These are phyloP conservation scores for Sphaerosporella brunnea DNA, from an alignment of 495 filamentous ascomycete genomes.

Conservation along the genomic window DNA sequence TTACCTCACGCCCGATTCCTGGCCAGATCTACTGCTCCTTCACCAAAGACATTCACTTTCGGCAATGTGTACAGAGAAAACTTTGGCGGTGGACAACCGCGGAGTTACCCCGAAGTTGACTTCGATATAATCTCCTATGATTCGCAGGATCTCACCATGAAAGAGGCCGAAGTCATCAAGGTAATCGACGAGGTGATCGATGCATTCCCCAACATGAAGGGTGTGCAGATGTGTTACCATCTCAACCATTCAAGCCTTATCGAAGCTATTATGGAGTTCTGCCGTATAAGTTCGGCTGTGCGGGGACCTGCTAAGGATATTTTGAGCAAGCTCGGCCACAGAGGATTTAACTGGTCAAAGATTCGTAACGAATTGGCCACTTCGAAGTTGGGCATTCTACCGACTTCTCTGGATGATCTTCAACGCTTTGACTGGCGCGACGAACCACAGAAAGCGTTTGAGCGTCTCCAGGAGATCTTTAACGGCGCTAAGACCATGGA, in stretches of 20 bases:
- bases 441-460: constrained; percentile 52
- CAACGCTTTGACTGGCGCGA: constrained; percentile 77
- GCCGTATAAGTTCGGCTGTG: constrained; percentile 51
- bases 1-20: constrained; percentile 73
- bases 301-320: constrained; percentile 60
- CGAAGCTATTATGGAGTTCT: constrained; percentile 63
- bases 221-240: constrained; percentile 70
- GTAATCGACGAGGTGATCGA: constrained; percentile 80
- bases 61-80: constrained; percentile 76
- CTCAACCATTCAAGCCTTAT: constrained; percentile 78
- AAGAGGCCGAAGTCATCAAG: constrained; percentile 89
- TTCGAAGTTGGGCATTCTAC: constrained; percentile 61
- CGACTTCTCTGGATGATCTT: constrained; percentile 81
- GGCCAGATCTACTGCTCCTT: constrained; percentile 48
- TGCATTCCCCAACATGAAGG: constrained; percentile 55
- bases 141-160: constrained; percentile 63
- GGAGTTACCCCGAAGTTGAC: constrained; percentile 72
- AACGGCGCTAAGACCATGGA: constrained; percentile 51
- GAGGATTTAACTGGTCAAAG: constrained; percentile 66
- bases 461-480: constrained; percentile 53
- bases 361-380: constrained; percentile 68
- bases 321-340: constrained; percentile 73
- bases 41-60: constrained; percentile 71
- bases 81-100: constrained; percentile 57
- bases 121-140: constrained; percentile 81